Evolutionary conservation across 192 early-diverging fungal genomes (phyloP), one percentile per base, ranked within the genome.

Genomic region (Physocladia obscura): DNA sequence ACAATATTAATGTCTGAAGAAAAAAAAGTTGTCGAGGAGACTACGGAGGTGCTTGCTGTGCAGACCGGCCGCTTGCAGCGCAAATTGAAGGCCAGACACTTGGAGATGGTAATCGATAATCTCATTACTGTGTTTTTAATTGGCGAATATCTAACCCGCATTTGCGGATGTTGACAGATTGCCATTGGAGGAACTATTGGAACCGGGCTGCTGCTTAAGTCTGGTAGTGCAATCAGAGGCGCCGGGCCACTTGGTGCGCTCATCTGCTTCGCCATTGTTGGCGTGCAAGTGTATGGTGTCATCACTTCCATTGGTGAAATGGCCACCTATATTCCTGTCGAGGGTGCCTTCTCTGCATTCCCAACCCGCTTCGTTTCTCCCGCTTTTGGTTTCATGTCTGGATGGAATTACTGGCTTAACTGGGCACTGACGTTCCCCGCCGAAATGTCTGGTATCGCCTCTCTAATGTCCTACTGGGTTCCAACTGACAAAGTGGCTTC

Each of bases 171-270:
- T 21, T 21, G n/a, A n/a, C n/a, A n/a, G n/a, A n/a, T n/a, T 36
- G 57, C 57, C 2, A 59, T 36, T 35, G 34, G 34, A 36, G 34
- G 34, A 24, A 59, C 57, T 35, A 59, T 59, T 35, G 68, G 68
- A n/a, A 95, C 92, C 29, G 93, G 93, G 35, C 76, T 94, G 11
- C 93, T 94, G 70, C 77, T 94, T 55, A 87, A 87, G 26, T 89
- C 89, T 51, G 93, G 93, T 22, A 37, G 57, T 15, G 86, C 90
- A 24, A 83, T 94, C 47, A 78, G 86, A 0, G 73, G 73, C 6
- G 90, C 88, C 0, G 93, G 93, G 8, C 62, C 62, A 19, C 21
- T 63, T 51, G 44, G 39, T 44, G 39, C 62, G 13, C 35, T 59
- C 31, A 49, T 63, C 2, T 63, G 62, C 39, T 49, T 32, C 56